phyloP scores from a whole-genome alignment of 2,329 filamentous ascomycete species.

The Sclerotinia spermophila region DNA sequence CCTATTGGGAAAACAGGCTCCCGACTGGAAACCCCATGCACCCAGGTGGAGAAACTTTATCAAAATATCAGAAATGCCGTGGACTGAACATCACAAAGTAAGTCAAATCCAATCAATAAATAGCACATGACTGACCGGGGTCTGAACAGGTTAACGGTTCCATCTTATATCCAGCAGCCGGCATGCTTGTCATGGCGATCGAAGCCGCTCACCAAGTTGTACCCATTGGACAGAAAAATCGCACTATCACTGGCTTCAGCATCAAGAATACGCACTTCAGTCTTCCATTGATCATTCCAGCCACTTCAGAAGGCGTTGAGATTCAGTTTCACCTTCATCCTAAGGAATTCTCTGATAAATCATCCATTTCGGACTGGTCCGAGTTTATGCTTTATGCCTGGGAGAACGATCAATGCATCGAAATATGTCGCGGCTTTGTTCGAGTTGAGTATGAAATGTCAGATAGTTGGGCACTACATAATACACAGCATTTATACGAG shows the following conservation, averaged over 20 bases:
- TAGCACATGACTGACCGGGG: neutral
- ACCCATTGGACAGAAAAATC: neutral
- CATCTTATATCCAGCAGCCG: constrained; percentile 12
- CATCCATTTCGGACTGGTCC: neutral
- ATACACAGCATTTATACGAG: neutral
- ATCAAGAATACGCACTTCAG: neutral
- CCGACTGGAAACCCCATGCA: constrained; percentile 25
- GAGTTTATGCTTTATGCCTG: neutral
- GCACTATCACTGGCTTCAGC: neutral
- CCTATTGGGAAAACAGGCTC: constrained; percentile 31
- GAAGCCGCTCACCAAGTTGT: constrained; percentile 10
- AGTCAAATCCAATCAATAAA: neutral
- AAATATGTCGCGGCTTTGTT: neutral
- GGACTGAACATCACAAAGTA: constrained; percentile 34
- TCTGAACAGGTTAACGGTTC: neutral
- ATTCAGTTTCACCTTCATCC: neutral
- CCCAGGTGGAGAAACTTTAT: constrained; percentile 36
- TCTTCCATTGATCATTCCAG: constrained; percentile 25
- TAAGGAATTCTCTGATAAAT: neutral
- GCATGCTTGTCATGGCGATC: constrained; percentile 13
- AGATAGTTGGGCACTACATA: no score
- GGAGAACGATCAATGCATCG: neutral
- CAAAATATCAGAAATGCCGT: constrained; percentile 29
- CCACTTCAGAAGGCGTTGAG: neutral
- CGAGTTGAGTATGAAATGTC: constrained; percentile 29